Conservation (phyloP, 768 basidiomycete species). For the Panaeolus cyanescens region DNA sequence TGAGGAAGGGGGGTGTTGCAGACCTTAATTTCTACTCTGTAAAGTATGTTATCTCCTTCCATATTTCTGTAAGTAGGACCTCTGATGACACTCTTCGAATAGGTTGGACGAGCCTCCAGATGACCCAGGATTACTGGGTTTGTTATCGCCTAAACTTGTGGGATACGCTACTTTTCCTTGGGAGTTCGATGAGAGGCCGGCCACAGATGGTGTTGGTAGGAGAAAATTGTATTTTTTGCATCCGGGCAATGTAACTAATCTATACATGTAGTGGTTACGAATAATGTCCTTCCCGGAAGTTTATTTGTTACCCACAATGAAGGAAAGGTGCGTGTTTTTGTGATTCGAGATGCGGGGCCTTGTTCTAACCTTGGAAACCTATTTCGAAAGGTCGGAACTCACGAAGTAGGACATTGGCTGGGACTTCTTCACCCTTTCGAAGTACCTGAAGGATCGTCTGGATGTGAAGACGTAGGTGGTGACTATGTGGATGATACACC, state of each 20-base stretch:
- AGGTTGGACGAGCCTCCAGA: background rate
- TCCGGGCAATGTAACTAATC: too few relatives aligned
- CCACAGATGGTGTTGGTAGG: background rate
- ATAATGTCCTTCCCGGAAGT: background rate
- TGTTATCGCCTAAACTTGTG: background rate
- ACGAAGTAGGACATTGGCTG: constrained; percentile 41
- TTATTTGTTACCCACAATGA: background rate
- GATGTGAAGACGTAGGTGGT: background rate
- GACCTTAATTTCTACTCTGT: background rate
- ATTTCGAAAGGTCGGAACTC: constrained; percentile 18
- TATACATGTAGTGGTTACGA: background rate
- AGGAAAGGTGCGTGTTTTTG: background rate
- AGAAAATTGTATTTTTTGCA: too few relatives aligned
- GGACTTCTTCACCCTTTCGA: constrained; percentile 43
- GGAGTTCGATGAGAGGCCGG: background rate
- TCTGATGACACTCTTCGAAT: background rate
- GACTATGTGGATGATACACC: background rate
- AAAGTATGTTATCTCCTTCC: background rate
- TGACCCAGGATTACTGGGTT: background rate
- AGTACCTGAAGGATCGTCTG: constrained; percentile 12
- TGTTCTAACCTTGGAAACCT: too few relatives aligned
- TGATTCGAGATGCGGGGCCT: too few relatives aligned
- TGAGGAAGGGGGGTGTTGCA: background rate
- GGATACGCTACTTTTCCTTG: background rate
- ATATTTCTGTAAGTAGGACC: background rate